A percentile compares a stretch with the other conserved stretches of the same genome.
These are phyloP conservation scores for Saccharomyces jurei DNA, from an alignment of 805 yeast genomes.

Conservation along the genomic window DNA sequence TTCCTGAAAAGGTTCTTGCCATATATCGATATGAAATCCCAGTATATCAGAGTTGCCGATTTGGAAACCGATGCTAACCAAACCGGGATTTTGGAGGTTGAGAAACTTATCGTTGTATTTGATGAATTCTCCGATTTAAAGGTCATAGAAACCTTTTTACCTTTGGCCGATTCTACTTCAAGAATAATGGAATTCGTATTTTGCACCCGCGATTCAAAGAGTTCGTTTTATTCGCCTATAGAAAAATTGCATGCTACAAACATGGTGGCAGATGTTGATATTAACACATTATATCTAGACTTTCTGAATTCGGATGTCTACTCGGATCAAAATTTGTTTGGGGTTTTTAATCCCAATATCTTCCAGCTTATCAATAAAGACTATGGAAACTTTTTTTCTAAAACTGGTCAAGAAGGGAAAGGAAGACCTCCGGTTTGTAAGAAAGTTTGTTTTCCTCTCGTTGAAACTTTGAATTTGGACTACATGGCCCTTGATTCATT, in stretches of 20 bases:
- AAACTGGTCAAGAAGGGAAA: slow-evolving; percentile 5
- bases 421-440: slow-evolving; percentile 1
- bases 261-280: not conserved
- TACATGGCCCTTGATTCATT: slow-evolving; percentile 19
- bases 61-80: not conserved
- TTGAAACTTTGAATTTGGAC: slow-evolving; percentile 9
- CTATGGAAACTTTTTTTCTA: slow-evolving; percentile 1
- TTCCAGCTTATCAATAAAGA: slow-evolving; percentile 2
- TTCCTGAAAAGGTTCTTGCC: not conserved
- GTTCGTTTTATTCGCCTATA: not conserved
- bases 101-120: not conserved
- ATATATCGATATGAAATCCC: not conserved
- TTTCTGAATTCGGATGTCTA: not conserved
- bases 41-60: not conserved
- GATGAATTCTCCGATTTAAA: not conserved
- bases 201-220: not conserved
- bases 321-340: slow-evolving; percentile 9
- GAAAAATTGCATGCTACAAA: not conserved
- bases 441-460: slow-evolving; percentile 12
- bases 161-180: not conserved
- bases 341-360: slow-evolving; percentile 8
- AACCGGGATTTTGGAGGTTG: not conserved
- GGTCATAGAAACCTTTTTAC: not conserved
- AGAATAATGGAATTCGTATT: not conserved
- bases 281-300: slow-evolving; percentile 1